These are phyloP conservation scores for Triangularia verruculosa DNA, from an alignment of 2,329 filamentous ascomycete genomes.

Conservation along the genomic window DNA sequence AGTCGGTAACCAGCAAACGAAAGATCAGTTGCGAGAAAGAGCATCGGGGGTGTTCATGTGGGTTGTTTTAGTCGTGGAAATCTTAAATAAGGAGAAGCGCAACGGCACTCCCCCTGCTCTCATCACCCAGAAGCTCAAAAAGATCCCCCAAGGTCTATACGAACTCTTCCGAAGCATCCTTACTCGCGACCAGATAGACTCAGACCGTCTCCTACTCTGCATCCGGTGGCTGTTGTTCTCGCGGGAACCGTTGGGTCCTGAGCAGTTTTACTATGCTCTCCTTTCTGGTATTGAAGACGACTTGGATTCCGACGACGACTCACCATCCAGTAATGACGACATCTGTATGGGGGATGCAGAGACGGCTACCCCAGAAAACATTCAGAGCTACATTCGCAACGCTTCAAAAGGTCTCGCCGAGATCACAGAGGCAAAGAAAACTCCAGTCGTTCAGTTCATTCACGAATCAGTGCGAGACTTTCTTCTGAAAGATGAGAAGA, in stretches of 20 bases:
- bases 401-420: conserved; percentile 52
- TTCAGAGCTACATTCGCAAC: conserved; percentile 35
- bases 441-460: conserved; percentile 48
- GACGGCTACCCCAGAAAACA: not conserved
- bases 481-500: conserved; percentile 31
- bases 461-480: conserved; percentile 51
- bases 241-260: conserved; percentile 37
- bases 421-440: conserved; percentile 28
- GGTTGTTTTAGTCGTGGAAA: conserved; percentile 39
- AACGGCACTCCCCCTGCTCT: conserved; percentile 27
- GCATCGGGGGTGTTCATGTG: conserved; percentile 45
- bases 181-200: conserved; percentile 42
- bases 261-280: conserved; percentile 44
- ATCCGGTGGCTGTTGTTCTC: conserved; percentile 55
- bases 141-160: conserved; percentile 40
- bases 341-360: conserved; percentile 26
- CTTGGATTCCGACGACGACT: not conserved
- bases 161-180: conserved; percentile 52
- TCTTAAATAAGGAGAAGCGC: conserved; percentile 38
- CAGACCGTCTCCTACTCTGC: conserved; percentile 42
- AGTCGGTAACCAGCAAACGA: conserved; percentile 24
- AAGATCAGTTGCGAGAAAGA: conserved; percentile 34
- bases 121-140: conserved; percentile 26
- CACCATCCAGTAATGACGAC: conserved; percentile 22
- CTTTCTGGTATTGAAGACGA: conserved; percentile 31